Conservation (phyloP, 2,329 filamentous ascomycete species). For the Talaromyces sp. region DNA sequence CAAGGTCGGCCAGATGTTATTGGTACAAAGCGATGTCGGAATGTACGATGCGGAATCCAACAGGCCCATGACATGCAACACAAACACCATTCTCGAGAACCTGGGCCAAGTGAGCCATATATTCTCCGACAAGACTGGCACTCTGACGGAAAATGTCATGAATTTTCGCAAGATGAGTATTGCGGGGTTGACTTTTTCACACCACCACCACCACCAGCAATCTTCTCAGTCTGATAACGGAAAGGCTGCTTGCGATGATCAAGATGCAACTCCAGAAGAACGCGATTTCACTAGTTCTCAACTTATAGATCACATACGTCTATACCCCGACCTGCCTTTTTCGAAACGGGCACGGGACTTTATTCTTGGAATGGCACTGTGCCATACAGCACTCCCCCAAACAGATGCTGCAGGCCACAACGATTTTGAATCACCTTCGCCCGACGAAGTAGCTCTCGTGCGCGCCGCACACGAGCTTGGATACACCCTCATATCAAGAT, state of each 20-base stretch:
- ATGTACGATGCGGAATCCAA: constrained; percentile 75
- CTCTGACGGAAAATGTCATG: constrained; percentile 80
- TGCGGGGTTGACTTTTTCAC: constrained; percentile 69
- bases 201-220: constrained; percentile 53
- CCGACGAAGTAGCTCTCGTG: constrained; percentile 73
- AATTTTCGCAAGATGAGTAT: constrained; percentile 75
- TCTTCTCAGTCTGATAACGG: constrained; percentile 45
- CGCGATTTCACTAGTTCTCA: constrained; percentile 19
- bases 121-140: constrained; percentile 82
- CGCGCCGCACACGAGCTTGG: constrained; percentile 59
- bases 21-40: constrained; percentile 68
- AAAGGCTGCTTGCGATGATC: neutral
- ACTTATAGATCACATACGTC: constrained; percentile 19
- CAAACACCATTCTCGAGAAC: constrained; percentile 78
- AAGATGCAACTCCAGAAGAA: constrained; percentile 15
- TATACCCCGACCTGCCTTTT: constrained; percentile 61
- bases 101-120: constrained; percentile 71
- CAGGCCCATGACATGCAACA: constrained; percentile 73
- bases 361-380: constrained; percentile 55
- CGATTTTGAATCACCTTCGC: constrained; percentile 71
- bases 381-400: constrained; percentile 75
- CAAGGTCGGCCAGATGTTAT: constrained; percentile 68
- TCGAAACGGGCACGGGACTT: constrained; percentile 45
- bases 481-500: neutral
- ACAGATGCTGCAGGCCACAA: constrained; percentile 52